phyloP scores from a whole-genome alignment of 371 early-diverging fungal species.

The Mortierella sp. region DNA sequence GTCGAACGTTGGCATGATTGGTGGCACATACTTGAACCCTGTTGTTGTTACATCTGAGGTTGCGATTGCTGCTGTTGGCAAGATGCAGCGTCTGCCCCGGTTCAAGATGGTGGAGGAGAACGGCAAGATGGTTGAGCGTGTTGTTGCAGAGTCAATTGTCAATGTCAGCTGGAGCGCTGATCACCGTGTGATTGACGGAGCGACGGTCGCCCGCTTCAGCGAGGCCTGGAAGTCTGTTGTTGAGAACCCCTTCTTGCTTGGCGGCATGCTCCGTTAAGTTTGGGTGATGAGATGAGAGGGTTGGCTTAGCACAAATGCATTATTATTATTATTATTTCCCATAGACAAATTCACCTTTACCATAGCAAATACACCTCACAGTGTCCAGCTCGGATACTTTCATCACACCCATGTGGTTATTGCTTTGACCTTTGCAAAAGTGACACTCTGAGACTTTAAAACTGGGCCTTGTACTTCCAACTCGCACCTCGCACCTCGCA shows the following conservation, averaged over 20 bases:
- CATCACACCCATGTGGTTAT: not conserved
- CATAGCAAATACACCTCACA: not conserved
- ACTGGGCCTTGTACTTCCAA: not conserved
- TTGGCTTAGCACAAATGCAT: not conserved
- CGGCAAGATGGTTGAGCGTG: conserved; percentile 64
- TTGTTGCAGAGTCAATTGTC: conserved; percentile 83
- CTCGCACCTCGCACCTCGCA: not conserved
- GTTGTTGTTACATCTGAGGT: conserved; percentile 90
- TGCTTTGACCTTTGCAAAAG: not conserved
- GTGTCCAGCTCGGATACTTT: not conserved
- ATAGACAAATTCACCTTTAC: not conserved
- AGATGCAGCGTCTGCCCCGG: conserved; percentile 86
- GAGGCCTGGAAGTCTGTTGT: conserved; percentile 87
- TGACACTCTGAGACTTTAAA: not conserved
- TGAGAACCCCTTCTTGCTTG: conserved; percentile 83
- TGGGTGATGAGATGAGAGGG: not conserved
- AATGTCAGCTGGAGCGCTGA: conserved; percentile 95
- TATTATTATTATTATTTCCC: not conserved
- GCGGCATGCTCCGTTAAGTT: conserved; percentile 67
- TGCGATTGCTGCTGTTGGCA: conserved; percentile 95
- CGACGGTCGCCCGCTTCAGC: conserved; percentile 95
- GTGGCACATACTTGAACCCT: conserved; percentile 93
- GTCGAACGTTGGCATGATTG: conserved; percentile 96
- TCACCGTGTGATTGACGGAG: conserved; percentile 98
- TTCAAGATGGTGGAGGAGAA: conserved; percentile 73